phyloP scores from a whole-genome alignment of 139 green algal species.

The Coelastrella sp. region DNA sequence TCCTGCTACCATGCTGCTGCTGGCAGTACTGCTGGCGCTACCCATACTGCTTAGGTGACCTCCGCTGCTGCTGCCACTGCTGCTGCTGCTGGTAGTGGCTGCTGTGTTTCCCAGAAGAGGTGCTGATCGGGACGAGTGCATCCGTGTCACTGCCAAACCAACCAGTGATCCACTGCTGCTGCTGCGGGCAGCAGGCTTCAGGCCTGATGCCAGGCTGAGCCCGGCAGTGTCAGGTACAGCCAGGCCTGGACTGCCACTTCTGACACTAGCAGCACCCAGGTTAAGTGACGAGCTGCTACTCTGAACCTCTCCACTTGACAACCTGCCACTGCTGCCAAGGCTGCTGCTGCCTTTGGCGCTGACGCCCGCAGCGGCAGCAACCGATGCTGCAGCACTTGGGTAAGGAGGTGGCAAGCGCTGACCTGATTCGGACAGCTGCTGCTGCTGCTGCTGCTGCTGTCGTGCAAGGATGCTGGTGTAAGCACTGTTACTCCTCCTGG shows the following conservation, averaged over 20 bases:
- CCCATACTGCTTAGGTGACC: not conserved
- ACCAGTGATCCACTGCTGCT: slow-evolving; percentile 10
- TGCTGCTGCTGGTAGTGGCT: slow-evolving; percentile 10
- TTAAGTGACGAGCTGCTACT: not conserved
- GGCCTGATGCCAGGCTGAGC: not conserved
- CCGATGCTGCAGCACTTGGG: not conserved
- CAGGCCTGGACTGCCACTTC: not conserved
- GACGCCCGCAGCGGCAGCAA: not conserved
- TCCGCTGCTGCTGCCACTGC: not conserved
- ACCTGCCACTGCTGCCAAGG: not conserved
- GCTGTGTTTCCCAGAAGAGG: not conserved
- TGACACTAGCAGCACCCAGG: not conserved
- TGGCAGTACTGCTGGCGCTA: slow-evolving; percentile 23
- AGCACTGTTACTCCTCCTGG: not conserved
- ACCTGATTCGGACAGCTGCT: not conserved
- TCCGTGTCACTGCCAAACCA: slow-evolving; percentile 5
- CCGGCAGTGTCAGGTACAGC: not conserved
- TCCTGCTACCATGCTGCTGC: slow-evolving; percentile 1
- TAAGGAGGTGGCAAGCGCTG: not conserved
- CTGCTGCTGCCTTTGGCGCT: not conserved
- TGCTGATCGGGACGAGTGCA: not conserved
- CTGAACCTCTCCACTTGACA: not conserved
- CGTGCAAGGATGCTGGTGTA: not conserved
- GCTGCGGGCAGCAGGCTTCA: not conserved
- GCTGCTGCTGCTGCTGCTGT: not conserved